Evolutionary conservation across 192 early-diverging fungal genomes (phyloP).

Genomic region (Coemansia nantahalensis): DNA sequence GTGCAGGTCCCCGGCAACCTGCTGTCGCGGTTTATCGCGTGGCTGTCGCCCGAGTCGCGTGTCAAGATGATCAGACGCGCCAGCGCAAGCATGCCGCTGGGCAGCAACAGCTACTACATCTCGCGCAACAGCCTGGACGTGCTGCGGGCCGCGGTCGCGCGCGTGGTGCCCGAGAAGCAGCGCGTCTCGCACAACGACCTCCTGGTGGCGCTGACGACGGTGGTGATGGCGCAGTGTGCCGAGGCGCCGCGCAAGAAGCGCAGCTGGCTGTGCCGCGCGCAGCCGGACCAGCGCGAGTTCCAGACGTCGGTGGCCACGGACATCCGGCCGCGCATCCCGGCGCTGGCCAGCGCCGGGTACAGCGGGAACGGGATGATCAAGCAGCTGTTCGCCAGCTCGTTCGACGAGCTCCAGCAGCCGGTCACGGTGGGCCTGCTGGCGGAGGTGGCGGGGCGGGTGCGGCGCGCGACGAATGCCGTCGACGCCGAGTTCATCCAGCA

Average conservation of each 20-base stretch:
- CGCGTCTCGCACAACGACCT: conserved; percentile 20
- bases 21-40: conserved; percentile 3
- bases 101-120: conserved; percentile 10
- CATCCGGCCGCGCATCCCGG: background rate
- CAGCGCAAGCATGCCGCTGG: background rate
- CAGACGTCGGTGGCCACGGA: background rate
- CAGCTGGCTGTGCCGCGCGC: too few species aligned
- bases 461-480: background rate
- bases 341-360: background rate
- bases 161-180: background rate
- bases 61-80: background rate
- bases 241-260: background rate
- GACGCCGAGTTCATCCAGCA: background rate
- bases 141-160: background rate
- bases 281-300: background rate
- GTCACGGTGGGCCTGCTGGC: background rate
- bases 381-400: background rate
- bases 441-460: background rate
- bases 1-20: background rate
- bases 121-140: background rate
- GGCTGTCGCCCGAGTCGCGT: conserved; percentile 12
- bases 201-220: background rate
- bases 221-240: conserved; percentile 8
- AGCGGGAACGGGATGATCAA: background rate
- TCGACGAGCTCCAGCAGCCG: background rate